Conservation (phyloP, 345 rosid genomes). For the Pseudoturritis turrita region DNA sequence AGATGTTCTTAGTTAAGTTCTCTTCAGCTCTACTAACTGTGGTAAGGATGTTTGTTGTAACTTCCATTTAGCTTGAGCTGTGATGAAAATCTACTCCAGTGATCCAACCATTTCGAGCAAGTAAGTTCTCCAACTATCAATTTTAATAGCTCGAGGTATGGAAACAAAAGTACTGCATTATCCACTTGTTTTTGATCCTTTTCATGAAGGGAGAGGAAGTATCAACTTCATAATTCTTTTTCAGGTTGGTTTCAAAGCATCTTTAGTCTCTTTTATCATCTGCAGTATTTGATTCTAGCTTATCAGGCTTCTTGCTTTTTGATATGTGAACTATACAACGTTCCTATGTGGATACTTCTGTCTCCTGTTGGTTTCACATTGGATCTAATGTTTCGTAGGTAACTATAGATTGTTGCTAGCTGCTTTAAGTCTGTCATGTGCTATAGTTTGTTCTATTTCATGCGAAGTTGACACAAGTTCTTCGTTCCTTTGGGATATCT, state of each 20-base stretch:
- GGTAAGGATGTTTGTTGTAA: background rate
- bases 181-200: background rate
- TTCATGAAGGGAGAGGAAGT: background rate
- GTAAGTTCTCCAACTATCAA: no score
- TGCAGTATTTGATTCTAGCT: background rate
- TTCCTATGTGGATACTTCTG: background rate
- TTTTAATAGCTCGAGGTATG: background rate
- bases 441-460: background rate
- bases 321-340: background rate
- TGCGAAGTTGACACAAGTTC: background rate
- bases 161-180: background rate
- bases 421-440: background rate
- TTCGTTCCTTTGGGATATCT: background rate
- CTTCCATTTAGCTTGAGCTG: background rate
- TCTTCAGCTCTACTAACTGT: no score
- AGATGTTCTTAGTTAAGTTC: background rate
- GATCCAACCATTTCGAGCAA: background rate
- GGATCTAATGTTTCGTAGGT: background rate
- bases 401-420: background rate
- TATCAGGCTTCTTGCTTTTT: background rate
- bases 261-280: background rate
- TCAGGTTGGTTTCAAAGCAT: no score
- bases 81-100: background rate
- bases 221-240: background rate
- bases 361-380: background rate